Base-by-base conservation (phyloP, 2,329 filamentous ascomycete species). In the Pleomassaria siparia region DNA sequence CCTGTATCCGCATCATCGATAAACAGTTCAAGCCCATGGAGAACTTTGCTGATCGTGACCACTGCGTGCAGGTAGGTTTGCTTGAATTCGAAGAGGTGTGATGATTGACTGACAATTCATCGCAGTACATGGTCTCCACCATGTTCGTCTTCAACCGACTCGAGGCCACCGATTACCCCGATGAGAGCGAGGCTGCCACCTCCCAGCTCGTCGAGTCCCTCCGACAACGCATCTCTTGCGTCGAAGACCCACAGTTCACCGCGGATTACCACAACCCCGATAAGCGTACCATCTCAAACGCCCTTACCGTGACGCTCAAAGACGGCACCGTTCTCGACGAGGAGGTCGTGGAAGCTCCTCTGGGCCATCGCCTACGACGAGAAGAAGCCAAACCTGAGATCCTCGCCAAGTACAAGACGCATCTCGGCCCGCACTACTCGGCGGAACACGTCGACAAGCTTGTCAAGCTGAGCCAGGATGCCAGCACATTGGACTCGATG, bases 21-120 rank as follows among this genome's bases (percentile, higher is more conserved):
- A 99, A 99, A 83, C 94, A 99, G 78, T 95, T 96, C 83, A 97
- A 96, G 83, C 86, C 91, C 63, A 95, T 99, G 89, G 91, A 96
- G 80, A 99, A 99, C 85, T 99, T 97, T 49, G 94, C 94, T 68
- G 94, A 99, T 77, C 91, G 94, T 68, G 94, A 99, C 76, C 94
- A 99, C 83, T 99, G 94, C 78, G 92, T 99, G 61, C 94, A 97
- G 79, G 76, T 79, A 67, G 52, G 67, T 50, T 39, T 40, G 37
- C 50, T 39, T 40, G 37, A 20, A 4, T n/a, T 30, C 20, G 10
- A 7, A 21, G 24, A 18, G 40, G n/a, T 11, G 22, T 15, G 2
- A 8, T 24, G 18, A 25, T 9, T 25, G 16, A 51, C 63, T 70
- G 41, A 71, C 46, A 47, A 33, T 11, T 9, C 43, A 16, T 49